Conservation (phyloP, 805 yeast genomes). For the Soucietia sequanensis region DNA sequence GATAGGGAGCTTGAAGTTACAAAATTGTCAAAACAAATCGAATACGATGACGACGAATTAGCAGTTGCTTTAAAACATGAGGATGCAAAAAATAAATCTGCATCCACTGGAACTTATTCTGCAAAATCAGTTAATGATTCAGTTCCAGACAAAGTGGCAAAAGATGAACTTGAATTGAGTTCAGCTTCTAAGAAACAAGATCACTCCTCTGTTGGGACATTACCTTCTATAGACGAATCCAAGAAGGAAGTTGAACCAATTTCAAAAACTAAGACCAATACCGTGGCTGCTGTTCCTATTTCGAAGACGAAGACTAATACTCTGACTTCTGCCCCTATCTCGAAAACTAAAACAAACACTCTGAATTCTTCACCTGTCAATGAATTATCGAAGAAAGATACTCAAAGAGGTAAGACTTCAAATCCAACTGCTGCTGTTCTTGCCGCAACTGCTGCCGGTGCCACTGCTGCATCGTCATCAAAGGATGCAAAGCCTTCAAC, state of each 20-base stretch:
- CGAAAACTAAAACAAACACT: background rate
- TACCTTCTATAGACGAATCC: background rate
- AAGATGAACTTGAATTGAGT: slow-evolving; percentile 2
- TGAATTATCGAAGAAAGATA: too few relatives aligned
- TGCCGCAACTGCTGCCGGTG: slow-evolving; percentile 5
- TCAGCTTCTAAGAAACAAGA: slow-evolving; percentile 1
- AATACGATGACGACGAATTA: slow-evolving; percentile 30
- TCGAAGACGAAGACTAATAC: background rate
- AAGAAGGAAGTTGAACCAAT: slow-evolving; percentile 1
- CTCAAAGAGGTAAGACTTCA: background rate
- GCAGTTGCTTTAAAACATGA: slow-evolving; percentile 7
- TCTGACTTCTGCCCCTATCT: background rate
- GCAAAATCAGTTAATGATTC: slow-evolving; percentile 8
- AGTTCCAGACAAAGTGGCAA: slow-evolving; percentile 11
- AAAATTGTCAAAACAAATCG: slow-evolving; percentile 29
- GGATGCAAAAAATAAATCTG: background rate
- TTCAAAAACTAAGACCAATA: background rate
- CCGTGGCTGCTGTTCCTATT: too few relatives aligned
- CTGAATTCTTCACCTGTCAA: slow-evolving; percentile 1
- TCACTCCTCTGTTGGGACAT: background rate
- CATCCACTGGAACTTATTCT: background rate
- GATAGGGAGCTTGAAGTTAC: slow-evolving; percentile 33
- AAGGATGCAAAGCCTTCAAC: background rate
- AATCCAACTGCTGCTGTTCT: slow-evolving; percentile 10
- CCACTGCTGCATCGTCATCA: background rate